phyloP scores from a whole-genome alignment of 2,329 filamentous ascomycete genomes.

The Metarhizium robertsii region DNA sequence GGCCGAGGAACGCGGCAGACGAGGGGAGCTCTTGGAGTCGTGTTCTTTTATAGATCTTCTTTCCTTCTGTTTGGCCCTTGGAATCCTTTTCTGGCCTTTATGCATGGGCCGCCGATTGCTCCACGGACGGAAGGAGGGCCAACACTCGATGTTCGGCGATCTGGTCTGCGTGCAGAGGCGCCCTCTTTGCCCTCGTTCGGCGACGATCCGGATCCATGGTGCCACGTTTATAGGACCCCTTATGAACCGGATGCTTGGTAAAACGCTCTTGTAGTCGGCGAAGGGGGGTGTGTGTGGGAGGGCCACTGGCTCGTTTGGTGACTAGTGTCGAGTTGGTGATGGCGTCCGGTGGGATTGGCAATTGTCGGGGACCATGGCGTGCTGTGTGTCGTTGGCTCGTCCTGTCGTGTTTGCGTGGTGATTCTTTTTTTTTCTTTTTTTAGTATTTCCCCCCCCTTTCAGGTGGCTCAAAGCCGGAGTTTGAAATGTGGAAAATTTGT shows the following conservation, averaged over 20 bases:
- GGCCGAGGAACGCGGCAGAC: no score
- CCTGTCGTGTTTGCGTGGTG: no score
- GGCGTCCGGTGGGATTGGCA: not conserved
- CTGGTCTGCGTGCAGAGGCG: not conserved
- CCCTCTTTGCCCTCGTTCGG: not conserved
- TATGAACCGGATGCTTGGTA: not conserved
- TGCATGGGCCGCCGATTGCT: not conserved
- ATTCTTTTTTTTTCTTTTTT: no score
- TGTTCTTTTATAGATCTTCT: not conserved
- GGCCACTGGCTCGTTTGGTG: not conserved
- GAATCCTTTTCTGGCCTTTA: no score
- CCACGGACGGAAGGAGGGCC: not conserved
- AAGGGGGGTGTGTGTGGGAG: not conserved
- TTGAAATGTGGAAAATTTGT: no score
- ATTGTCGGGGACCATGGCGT: constrained; percentile 5
- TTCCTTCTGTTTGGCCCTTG: not conserved
- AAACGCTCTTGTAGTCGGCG: not conserved
- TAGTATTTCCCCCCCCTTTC: no score
- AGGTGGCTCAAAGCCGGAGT: no score
- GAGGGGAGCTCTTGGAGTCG: not conserved
- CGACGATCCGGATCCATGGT: not conserved
- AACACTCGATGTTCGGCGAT: not conserved
- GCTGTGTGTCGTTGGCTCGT: not conserved
- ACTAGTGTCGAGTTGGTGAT: not conserved
- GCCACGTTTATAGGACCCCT: not conserved